Base-by-base conservation (phyloP, 2,329 filamentous ascomycete species). In the Neospermospora avenae region DNA sequence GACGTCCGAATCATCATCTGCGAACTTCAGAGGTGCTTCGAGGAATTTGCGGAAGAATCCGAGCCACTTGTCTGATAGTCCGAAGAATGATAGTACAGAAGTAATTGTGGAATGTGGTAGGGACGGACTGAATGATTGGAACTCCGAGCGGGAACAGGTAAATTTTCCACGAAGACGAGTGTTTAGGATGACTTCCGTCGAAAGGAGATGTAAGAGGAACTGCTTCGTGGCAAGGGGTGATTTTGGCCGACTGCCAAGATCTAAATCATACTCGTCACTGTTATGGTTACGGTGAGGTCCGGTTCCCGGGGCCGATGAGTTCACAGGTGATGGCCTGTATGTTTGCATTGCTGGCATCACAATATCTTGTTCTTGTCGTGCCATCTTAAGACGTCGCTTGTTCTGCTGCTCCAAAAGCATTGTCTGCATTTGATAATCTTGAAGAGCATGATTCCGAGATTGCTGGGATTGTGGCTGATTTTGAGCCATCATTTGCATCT, bases 381-480 rank as follows among this genome's bases (percentile, higher is more conserved):
- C 35, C 48, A 61, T 59, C 54, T 55, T 18, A 49, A 92, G 74
- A 93, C 93, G 69, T 91, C 93, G 83, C 89, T 89, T 84, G 20
- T 45, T 46, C n/a, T 56, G 53, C 41, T 57, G 55, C 42, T 45
- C 44, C 55, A 49, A 22, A n/a, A 91, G 95, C 73, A 93, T 93
- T 73, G 97, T 90, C 86, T 96, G 92, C 90, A 96, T 97, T 13
- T 55, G 49, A 31, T 31, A 37, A 24, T 46, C 31, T 35, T 59
- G 51, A 7, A 2, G 18, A 24, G 39, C 53, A 22, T 16, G 39
- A 13, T 39, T 41, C 7, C 13, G 22, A 37, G 84, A 81, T 87
- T 87, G 81, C 28, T 42, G 45, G 22, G 37, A 34, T 20, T 18
- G 18, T 13, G 44, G 31, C 51, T 59, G 55, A 52, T 58, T 54